phyloP scores from a whole-genome alignment of 176 grass and related monocot species.

The Juncus effusus region DNA sequence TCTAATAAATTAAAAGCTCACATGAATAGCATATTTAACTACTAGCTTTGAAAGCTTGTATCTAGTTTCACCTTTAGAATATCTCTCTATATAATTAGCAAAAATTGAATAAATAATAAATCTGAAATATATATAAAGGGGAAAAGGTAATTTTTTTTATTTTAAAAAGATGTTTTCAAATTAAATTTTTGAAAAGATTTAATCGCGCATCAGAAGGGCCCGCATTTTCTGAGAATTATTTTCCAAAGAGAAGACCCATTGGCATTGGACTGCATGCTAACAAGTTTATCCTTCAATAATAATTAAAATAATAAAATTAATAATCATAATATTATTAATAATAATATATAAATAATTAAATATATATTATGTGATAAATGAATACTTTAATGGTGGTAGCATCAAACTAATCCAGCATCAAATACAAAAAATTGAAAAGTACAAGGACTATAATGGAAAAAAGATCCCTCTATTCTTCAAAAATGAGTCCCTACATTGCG shows the following conservation, averaged over 20 bases:
- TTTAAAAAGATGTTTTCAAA: no score
- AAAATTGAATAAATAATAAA: conserved; percentile 11
- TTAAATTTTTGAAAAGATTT: conserved; percentile 75
- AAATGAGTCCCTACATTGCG: no score
- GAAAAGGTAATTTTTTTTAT: no score
- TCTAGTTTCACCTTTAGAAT: conserved; percentile 82
- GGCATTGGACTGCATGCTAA: conserved; percentile 93
- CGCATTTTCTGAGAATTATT: conserved; percentile 46
- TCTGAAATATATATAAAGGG: no score
- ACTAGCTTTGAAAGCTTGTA: conserved; percentile 62
- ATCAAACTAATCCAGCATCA: conserved; percentile 76
- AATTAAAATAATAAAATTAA: conserved; percentile 18
- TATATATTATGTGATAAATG: not conserved
- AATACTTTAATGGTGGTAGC: conserved; percentile 89
- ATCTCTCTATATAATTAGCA: conserved; percentile 49
- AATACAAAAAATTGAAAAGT: not conserved
- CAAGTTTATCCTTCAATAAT: conserved; percentile 54
- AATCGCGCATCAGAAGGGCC: conserved; percentile 59
- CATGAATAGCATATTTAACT: conserved; percentile 57
- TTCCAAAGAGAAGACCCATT: conserved; percentile 92
- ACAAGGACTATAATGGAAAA: not conserved
- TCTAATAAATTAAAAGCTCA: conserved; percentile 24
- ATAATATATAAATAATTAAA: not conserved
- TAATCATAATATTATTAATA: not conserved
- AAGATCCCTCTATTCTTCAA: no score